Base-by-base conservation (phyloP, 495 filamentous ascomycete genomes). In the Lindgomyces ingoldianus region DNA sequence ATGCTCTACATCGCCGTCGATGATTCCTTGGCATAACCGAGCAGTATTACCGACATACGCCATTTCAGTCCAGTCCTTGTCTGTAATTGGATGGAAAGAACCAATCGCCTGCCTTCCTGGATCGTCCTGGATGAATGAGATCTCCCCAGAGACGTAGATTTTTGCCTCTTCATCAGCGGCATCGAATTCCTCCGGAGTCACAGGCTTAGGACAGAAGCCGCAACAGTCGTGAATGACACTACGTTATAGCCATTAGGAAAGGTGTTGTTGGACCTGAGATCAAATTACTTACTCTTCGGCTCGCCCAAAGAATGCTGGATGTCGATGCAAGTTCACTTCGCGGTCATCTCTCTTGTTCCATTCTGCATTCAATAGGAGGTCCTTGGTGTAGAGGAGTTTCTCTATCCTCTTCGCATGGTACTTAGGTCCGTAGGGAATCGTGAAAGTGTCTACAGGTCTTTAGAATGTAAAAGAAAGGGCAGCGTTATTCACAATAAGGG, bases 351-450 rank as follows among this genome's bases (percentile, higher is more conserved):
- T 79, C 64, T 86, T 83, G 65, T 93, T 94, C 90, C 90, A 94
- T 70, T 94, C 88, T 0, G 89, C 89, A 65, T 94, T 94, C 10
- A 94, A 81, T n/a, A 93, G 78, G 12, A 92, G 72, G 70, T 94
- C 90, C 62, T 87, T 87, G 2, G 87, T 89, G 73, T 90, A 92
- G 30, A 91, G 81, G 0, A 91, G 76, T 65, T 87, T 90, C 71
- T 92, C 89, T 54, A 92, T 91, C 70, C 83, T 89, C 54, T 81
- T 83, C 8, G 89, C 87, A 56, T 88, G 78, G 70, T 86, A 90
- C 57, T 79, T 86, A 3, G 72, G 70, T 9, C 90, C 90, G 55
- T 94, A 94, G 0, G 90, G 90, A 50, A 93, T 82, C 29, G 83
- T 87, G 71, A 64, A 66, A 19, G 52, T 68, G 51, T 60, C 60